Evolutionary conservation across 345 rosid species (phyloP), one percentile per base, ranked within the genome.

Genomic region (Lumnitzera racemosa): DNA sequence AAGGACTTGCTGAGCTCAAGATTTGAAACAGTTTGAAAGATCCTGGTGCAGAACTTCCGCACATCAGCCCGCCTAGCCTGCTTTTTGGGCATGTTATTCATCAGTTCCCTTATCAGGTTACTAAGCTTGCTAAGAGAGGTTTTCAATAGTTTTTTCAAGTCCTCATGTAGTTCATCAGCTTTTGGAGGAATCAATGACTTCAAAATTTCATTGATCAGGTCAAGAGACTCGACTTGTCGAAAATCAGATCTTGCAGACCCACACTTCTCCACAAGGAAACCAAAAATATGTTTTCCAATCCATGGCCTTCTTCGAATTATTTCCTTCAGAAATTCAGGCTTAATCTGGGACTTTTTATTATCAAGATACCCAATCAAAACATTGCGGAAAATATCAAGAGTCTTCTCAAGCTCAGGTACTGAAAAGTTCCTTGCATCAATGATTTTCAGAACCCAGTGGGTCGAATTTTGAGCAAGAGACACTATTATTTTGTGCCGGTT

Each of bases 141-240:
- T 72, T 81, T 84, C 75, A 94, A 66, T 24, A 61, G 50, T 67
- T 80, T 77, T 78, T 72, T 84, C 9, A 90, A 74, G 70, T 68
- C 81, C 55, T 16, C 73, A 49, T 58, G 70, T 25, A 51, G 63
- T 60, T 80, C 81, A 53, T 70, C 72, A 2, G 69, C 17, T 52
- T 58, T 72, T 56, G 76, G 55, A 47, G 81, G 76, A 74, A 76
- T 73, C 72, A 72, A 25, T 15, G 81, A 77, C 67, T 78, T 86
- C 63, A 90, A 60, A 49, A 86, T 80, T 65, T 88, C 97, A 47
- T 76, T 65, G 59, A 90, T 82, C 70, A 88, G 49, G 60, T 86
- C 96, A 55, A 90, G 95, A 46, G 90, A 78, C 67, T 90, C 95
- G 47, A 86, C 81, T 57, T 81, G 80, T n/a, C 97, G 89, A 55